Base-by-base conservation (phyloP, 805 yeast genomes). In the Zygotorulaspora chibaensis region DNA sequence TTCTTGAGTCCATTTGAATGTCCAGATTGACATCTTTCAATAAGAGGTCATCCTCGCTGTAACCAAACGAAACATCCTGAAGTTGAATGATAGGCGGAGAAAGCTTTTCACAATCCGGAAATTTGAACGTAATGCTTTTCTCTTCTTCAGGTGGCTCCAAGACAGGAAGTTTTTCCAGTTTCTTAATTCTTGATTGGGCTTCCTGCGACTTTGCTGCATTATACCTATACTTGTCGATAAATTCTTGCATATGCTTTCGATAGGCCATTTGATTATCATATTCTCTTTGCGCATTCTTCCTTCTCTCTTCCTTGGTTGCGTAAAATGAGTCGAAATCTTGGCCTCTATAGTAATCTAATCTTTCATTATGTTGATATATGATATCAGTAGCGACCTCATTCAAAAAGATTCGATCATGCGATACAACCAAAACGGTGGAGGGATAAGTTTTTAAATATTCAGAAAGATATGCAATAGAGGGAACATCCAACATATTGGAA, bases 401-500 rank as follows among this genome's bases (percentile, higher is more conserved):
- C 61, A 93, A 75, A 72, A 93, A 93, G 35, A 96, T 88, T 62
- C 99, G 83, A 68, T 93, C 99, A 74, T 93, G 99, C 46, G 99
- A 93, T 37, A 93, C 99, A 35, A 91, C 95, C 53, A 93, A 72
- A 2, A 93, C 93, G 0, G 99, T 93, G 1, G 96, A 79, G 44
- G 95, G 90, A 65, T 93, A 93, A 7, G 87, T 75, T 63, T 87
- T 96, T 56, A 93, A 72, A 64, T 93, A 93, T 56, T 86, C 81
- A 9, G 98, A 91, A 62, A 93, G 75, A 66, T 82, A 93, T 1
- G 97, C 91, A 65, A 93, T 87, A 44, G 98, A 90, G 25, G 99
- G 99, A 67, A 93, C 96, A 80, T 93, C 99, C 95, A 93, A 86
- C 96, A 90, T 93, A 83, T 93, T 93, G 51, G 98, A 90, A 61